Evolutionary conservation across 2,329 filamentous ascomycete genomes (phyloP), one percentile per base, ranked within the genome.

Genomic region (Domatiomyces globalis): DNA sequence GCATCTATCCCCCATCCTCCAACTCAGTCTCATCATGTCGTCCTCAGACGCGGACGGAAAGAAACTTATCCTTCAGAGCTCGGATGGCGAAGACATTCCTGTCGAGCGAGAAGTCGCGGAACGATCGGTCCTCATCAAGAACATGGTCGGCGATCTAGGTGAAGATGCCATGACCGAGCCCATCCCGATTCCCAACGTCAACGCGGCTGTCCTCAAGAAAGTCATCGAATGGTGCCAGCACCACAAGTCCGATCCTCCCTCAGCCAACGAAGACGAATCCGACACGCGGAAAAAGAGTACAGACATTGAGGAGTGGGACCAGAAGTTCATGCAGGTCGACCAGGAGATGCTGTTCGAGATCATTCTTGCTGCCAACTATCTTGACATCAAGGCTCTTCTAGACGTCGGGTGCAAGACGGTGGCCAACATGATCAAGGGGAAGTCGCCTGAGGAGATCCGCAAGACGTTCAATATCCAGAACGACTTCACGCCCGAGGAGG

Each of bases 391-490:
- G 79, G 85, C 88, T 1, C 84, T 98, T 1, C 83, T 98, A 25
- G 92, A 98, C 59, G 90, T 96, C 54, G 92, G 92, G 56, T 98
- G 92, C 81, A 98, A 98, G 80, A 98, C 92, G 0, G 92, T 98
- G 15, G 92, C 92, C 56, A 98, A 98, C 73, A 98, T 98, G 92
- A 98, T 98, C 77, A 98, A 98, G 85, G 92, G 92, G 73, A 98
- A 98, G 78, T 95, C 88, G 0, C 92, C 92, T 2, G 92, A 98
- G 69, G 92, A 98, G 75, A 98, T 98, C 63, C 86, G 92, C 49
- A 98, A 96, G 78, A 98, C 92, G 0, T 98, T 98, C 76, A 98
- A 98, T 74, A 98, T 98, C 65, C 92, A 94, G 64, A 98, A 98
- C 63, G 92, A 98, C 69, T 98, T 98, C 73, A 96, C 92, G 0